Base-by-base conservation (phyloP, 2,329 filamentous ascomycete species). In the Phialophora verrucosa region DNA sequence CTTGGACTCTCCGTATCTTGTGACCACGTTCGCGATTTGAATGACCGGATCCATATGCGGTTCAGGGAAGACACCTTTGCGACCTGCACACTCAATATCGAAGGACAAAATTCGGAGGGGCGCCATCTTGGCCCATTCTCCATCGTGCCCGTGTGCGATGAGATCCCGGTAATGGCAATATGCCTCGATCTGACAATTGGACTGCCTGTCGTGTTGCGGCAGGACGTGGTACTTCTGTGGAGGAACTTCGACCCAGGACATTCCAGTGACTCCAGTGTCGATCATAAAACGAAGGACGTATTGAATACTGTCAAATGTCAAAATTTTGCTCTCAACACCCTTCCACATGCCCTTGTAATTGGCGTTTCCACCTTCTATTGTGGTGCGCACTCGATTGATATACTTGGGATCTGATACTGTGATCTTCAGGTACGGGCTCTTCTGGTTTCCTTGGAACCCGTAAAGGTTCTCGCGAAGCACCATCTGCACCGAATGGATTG, bases 231-330 rank as follows among this genome's bases (percentile, higher is more conserved):
- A 97, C 69, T 89, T 88, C 32, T 84, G 84, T 2, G 90, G 85
- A 25, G 91, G 90, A 20, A 90, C 91, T 78, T 97, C 92, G 0
- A 98, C 92, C 95, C 95, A 99, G 1, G 93, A 94, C 95, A 99
- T 99, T 70, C 95, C 95, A 64, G 91, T 86, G 53, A 99, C 89
- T 78, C 93, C 90, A 72, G 91, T 96, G 78, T 99, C 95, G 58
- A 99, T 94, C 95, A 99, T 99, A 80, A 99, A 98, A 59, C 95
- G 87, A 71, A 98, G 80, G 29, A 98, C 88, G 75, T 97, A 99
- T 82, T 96, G 92, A 64, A 99, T 93, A 72, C 90, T 97, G 82
- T 99, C 95, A 74, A 94, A 99, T 0, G 95, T 98, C 77, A 93
- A 86, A 70, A 98, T 88, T 23, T 90, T 90, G 23, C 86, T 87